Conservation (phyloP, 176 grass and related monocot species). For the Eragrostis curvula region DNA sequence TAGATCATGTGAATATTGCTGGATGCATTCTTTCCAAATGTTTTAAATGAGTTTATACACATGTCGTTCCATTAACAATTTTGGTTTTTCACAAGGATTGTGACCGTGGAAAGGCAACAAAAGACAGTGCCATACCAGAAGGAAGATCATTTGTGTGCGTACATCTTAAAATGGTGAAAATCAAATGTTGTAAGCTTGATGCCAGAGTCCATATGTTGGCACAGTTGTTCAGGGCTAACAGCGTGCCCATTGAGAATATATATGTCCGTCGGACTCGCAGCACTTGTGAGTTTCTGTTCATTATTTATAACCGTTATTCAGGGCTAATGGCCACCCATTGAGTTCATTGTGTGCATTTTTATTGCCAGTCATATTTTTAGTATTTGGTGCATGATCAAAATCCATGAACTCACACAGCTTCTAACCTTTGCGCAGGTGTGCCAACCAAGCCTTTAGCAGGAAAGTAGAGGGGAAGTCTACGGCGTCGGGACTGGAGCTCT, state of each 20-base stretch:
- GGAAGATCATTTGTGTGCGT: constrained; percentile 24
- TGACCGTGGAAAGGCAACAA: neutral
- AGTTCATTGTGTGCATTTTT: neutral
- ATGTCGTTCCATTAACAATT: neutral
- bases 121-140: neutral
- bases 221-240: constrained; percentile 24
- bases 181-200: constrained; percentile 33
- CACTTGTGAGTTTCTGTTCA: neutral
- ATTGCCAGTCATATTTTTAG: neutral
- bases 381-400: neutral
- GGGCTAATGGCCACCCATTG: no score
- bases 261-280: constrained; percentile 19
- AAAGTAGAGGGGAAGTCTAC: neutral
- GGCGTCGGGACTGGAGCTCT: neutral
- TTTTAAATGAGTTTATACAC: no score
- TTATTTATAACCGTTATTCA: no score
- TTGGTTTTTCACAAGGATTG: neutral
- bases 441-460: neutral
- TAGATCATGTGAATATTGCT: neutral
- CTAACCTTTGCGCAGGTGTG: neutral
- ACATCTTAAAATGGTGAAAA: constrained; percentile 30
- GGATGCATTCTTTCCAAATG: no score
- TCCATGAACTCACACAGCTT: neutral
- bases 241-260: constrained; percentile 9
- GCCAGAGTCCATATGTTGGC: constrained; percentile 3